phyloP scores from a whole-genome alignment of 352 stramenopile species.

The Phytopythium litorale region DNA sequence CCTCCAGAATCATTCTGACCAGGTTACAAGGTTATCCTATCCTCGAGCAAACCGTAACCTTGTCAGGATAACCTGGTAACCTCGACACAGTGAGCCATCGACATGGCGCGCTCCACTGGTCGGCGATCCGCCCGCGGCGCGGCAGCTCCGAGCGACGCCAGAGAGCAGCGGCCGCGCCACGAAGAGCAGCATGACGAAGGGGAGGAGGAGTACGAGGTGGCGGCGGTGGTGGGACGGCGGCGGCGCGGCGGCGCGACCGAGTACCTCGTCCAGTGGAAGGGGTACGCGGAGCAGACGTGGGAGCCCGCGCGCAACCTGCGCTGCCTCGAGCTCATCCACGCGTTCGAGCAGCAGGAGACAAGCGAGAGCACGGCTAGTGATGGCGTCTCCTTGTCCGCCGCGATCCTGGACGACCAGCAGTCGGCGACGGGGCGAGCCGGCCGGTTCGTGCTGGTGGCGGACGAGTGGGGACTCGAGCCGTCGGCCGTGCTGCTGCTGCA shows the following conservation, averaged over 20 bases:
- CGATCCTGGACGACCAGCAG: neutral
- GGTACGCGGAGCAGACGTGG: constrained; percentile 1
- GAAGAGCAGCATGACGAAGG: neutral
- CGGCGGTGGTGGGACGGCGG: neutral
- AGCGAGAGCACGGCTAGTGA: too few relatives aligned
- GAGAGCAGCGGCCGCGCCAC: neutral
- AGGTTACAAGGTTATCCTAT: neutral
- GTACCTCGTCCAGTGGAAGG: constrained; percentile 5
- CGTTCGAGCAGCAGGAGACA: neutral
- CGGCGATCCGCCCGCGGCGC: neutral
- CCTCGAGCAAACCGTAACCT: too few relatives aligned
- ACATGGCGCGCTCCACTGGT: neutral
- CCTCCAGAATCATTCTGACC: neutral
- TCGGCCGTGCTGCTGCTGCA: constrained; percentile 23
- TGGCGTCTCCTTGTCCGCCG: neutral
- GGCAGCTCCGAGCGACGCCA: neutral
- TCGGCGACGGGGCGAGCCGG: neutral
- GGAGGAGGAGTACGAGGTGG: constrained; percentile 5
- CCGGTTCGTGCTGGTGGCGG: neutral
- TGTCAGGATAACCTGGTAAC: neutral
- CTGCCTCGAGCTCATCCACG: constrained; percentile 3
- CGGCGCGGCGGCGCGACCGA: neutral
- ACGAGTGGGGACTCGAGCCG: neutral
- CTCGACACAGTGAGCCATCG: neutral
- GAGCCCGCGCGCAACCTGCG: neutral